Conservation (phyloP, 768 basidiomycete genomes). For the Zangia roseola region DNA sequence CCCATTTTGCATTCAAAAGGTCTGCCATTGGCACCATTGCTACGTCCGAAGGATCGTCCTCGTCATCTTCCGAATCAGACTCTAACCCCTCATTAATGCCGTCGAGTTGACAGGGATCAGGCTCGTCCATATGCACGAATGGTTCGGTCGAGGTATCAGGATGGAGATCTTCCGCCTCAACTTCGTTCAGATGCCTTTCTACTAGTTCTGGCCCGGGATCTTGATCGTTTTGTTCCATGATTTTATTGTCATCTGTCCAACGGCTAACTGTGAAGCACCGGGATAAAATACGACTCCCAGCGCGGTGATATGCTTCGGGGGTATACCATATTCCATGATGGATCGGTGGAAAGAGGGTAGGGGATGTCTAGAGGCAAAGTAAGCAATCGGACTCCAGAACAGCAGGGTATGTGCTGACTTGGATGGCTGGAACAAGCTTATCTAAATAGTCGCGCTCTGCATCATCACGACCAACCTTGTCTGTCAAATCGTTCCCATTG, state of each 20-base stretch:
- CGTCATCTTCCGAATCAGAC: conserved; percentile 41
- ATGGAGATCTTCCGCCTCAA: conserved; percentile 34
- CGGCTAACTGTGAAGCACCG: conserved; percentile 85
- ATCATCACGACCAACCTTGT: conserved; percentile 82
- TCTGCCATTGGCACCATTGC: conserved; percentile 98
- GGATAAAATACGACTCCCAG: conserved; percentile 90
- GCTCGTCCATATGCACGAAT: conserved; percentile 34
- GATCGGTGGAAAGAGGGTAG: conserved; percentile 65
- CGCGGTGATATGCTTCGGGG: conserved; percentile 75
- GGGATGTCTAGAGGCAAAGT: conserved; percentile 48
- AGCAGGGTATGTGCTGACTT: conserved; percentile 42
- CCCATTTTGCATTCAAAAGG: conserved; percentile 88
- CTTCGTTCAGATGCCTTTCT: conserved; percentile 30
- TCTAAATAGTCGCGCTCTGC: conserved; percentile 72
- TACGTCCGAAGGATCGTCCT: conserved; percentile 60
- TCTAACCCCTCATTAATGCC: conserved; percentile 31
- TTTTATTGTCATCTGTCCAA: conserved; percentile 42
- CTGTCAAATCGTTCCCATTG: conserved; percentile 45
- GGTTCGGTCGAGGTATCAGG: conserved; percentile 12
- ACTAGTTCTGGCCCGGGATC: conserved; percentile 36
- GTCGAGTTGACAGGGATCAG: conserved; percentile 2
- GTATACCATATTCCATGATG: conserved; percentile 53
- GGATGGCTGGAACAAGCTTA: conserved; percentile 67
- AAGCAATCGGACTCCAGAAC: not conserved
- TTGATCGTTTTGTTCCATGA: conserved; percentile 3